Evolutionary conservation across 2,329 filamentous ascomycete genomes (phyloP).

Genomic region (Aspergillus hiratsukae): DNA sequence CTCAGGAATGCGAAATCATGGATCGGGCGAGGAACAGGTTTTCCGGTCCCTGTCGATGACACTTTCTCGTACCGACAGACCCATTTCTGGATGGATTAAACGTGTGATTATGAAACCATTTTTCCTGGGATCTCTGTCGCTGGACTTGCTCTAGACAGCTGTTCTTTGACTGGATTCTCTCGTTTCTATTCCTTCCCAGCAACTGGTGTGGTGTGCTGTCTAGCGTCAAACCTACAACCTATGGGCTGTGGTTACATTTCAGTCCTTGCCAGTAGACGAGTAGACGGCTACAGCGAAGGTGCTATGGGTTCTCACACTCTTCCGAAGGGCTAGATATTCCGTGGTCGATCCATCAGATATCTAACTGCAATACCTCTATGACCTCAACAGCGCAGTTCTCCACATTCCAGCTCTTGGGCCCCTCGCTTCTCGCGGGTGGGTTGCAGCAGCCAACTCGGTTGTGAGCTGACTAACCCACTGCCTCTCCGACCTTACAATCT

Average conservation of each 20-base stretch:
- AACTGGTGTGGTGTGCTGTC: not conserved
- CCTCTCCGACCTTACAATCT: constrained; percentile 32
- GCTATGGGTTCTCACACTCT: not conserved
- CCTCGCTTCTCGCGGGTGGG: constrained; percentile 7
- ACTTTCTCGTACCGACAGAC: not conserved
- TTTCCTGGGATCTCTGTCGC: not conserved
- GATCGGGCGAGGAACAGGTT: not conserved
- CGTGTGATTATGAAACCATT: not conserved
- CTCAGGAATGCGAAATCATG: not conserved
- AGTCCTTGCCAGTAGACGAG: not conserved
- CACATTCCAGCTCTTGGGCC: constrained; percentile 23
- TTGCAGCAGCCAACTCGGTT: constrained; percentile 17
- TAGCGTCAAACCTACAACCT: not conserved
- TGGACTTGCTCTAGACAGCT: not conserved
- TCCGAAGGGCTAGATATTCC: not conserved
- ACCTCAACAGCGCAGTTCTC: constrained; percentile 16
- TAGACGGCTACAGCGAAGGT: not conserved
- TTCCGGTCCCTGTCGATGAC: not conserved
- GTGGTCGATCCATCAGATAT: not conserved
- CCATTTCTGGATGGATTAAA: not conserved
- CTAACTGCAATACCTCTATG: constrained; percentile 1
- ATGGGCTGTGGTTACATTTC: not conserved
- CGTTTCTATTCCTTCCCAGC: not conserved
- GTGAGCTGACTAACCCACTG: constrained; percentile 28
- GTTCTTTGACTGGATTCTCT: not conserved